Base-by-base conservation (phyloP, 129 eudicot genomes). In the Tagetes patula region DNA sequence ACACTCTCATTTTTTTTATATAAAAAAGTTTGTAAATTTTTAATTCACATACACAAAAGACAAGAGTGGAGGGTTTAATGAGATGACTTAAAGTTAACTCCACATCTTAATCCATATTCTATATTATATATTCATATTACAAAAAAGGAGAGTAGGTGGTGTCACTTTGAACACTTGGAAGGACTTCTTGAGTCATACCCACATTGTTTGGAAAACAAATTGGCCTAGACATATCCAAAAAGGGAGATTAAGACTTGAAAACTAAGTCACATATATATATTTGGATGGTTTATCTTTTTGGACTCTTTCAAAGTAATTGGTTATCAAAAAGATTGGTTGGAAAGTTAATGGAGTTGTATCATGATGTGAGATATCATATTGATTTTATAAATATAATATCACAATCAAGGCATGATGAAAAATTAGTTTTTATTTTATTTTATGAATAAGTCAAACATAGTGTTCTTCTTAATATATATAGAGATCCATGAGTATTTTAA, bases 21-120 rank as follows among this genome's bases (percentile, higher is more conserved):
- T 1, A 33, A 59, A 32, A 33, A 34, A 32, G 0, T 3, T 9
- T 1, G 27, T 20, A 20, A 20, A 20, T 20, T 1, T 2, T 71
- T 64, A 56, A 64, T 58, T 64, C 36, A 63, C 61, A 47, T 70
- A 59, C 68, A 76, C 65, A 69, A 53, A 69, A 69, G 81, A 72
- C 71, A 70, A 48, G 42, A 30, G 33, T 27, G 12, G 62, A 39
- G 39, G 62, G 76, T 76, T 61, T 55, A 45, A 79, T 79, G 83
- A 87, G 87, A 90, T 81, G 91, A 77, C 88, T 85, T 85, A 75
- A 83, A 85, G 87, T 84, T 74, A 87, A 85, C 89, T 87, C 96
- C 96, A 89, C 90, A 85, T 70, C 84, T 70, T 67, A 75, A 37
- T 68, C 70, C 80, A 71, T 77, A 64, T 84, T 81, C 32, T 67